These are phyloP conservation scores for Zychaea mexicana DNA, from an alignment of 371 early-diverging fungal species.

Conservation along the genomic window DNA sequence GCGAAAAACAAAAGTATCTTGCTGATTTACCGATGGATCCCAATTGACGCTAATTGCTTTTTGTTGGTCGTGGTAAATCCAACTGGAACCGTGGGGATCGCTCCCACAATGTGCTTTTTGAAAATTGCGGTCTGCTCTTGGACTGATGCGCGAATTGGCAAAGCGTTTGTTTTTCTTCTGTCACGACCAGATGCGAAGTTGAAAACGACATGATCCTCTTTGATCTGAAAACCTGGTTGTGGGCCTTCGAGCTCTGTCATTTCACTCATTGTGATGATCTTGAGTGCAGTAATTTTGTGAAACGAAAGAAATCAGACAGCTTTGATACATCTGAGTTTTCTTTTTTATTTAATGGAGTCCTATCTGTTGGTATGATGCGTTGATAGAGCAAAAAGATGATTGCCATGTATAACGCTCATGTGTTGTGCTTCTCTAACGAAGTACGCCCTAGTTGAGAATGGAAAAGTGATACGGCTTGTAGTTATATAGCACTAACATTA, in stretches of 20 bases:
- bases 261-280: background rate
- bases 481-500: too few species aligned
- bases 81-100: background rate
- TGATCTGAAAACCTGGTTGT: background rate
- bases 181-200: background rate
- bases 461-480: too few species aligned
- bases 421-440: too few species aligned
- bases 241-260: background rate
- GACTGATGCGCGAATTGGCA: background rate
- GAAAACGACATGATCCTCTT: background rate
- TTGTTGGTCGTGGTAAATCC: background rate
- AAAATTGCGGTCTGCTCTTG: background rate
- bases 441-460: too few species aligned
- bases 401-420: too few species aligned
- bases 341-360: too few species aligned
- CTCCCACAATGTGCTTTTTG: background rate
- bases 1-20: background rate
- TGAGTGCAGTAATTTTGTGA: too few species aligned
- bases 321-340: background rate
- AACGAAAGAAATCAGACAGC: background rate
- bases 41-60: constrained; percentile 2
- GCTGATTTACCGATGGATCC: constrained; percentile 1
- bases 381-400: too few species aligned
- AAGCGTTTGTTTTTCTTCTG: background rate
- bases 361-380: too few species aligned